Percentiles rank a stretch among this genome's conserved stretches.
These are phyloP conservation scores for Amanita rimosa DNA, from an alignment of 768 basidiomycete species.

Conservation along the genomic window DNA sequence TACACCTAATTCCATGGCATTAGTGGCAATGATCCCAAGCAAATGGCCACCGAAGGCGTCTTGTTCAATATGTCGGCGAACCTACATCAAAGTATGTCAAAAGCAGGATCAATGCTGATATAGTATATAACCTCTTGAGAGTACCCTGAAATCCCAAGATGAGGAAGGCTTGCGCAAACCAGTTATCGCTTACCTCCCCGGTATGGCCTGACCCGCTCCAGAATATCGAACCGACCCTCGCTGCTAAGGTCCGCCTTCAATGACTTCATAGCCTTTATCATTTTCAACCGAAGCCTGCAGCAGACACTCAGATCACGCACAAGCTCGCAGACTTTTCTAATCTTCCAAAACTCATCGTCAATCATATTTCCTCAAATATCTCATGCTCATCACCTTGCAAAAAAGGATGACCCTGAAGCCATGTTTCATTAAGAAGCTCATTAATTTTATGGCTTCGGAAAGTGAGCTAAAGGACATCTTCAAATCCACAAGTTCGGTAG, in stretches of 20 bases:
- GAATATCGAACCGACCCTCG: slow-evolving; percentile 67
- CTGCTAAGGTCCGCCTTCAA: slow-evolving; percentile 59
- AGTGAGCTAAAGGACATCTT: slow-evolving; percentile 41
- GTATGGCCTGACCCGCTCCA: slow-evolving; percentile 70
- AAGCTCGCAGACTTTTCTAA: slow-evolving; percentile 73
- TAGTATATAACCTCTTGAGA: slow-evolving; percentile 43
- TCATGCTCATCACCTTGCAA: slow-evolving; percentile 48
- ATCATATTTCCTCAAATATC: background rate
- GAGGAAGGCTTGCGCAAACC: background rate
- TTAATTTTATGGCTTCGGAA: slow-evolving; percentile 57
- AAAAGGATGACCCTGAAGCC: slow-evolving; percentile 82
- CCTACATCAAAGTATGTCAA: slow-evolving; percentile 26
- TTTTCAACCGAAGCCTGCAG: slow-evolving; percentile 11
- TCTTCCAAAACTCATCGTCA: slow-evolving; percentile 27
- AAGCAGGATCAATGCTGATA: background rate
- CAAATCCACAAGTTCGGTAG: slow-evolving; percentile 46
- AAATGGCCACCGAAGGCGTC: slow-evolving; percentile 81
- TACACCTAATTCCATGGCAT: slow-evolving; percentile 85
- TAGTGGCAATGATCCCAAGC: slow-evolving; percentile 82
- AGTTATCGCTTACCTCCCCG: slow-evolving; percentile 50
- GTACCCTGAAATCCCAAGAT: slow-evolving; percentile 38
- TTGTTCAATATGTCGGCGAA: slow-evolving; percentile 72
- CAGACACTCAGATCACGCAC: slow-evolving; percentile 24
- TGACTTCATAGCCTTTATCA: slow-evolving; percentile 62
- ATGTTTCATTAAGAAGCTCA: slow-evolving; percentile 73